phyloP scores from a whole-genome alignment of 2,329 filamentous ascomycete species.

The Alternaria hordeiaustralica region DNA sequence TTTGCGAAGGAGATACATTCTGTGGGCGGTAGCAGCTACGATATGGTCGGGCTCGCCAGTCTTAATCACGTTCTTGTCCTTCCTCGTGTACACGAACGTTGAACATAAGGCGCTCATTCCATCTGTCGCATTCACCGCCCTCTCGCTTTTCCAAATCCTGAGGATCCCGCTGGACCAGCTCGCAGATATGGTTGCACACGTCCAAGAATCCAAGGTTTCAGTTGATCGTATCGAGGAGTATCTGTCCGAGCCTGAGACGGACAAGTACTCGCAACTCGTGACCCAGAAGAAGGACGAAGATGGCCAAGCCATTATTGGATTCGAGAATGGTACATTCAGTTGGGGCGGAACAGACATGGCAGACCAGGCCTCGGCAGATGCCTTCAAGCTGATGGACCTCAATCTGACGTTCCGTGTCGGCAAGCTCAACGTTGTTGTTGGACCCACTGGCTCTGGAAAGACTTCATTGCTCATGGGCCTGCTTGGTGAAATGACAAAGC shows the following conservation, averaged over 20 bases:
- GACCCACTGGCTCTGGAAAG: slow-evolving; percentile 93
- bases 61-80: slow-evolving; percentile 94
- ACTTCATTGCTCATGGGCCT: slow-evolving; percentile 95
- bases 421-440: slow-evolving; percentile 89
- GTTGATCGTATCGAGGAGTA: slow-evolving; percentile 97
- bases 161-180: slow-evolving; percentile 93
- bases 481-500: slow-evolving; percentile 90
- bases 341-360: slow-evolving; percentile 72
- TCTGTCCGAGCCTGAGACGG: slow-evolving; percentile 89
- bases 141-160: slow-evolving; percentile 93
- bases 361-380: slow-evolving; percentile 66
- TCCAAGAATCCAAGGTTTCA: slow-evolving; percentile 96
- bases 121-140: slow-evolving; percentile 92
- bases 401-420: slow-evolving; percentile 83
- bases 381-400: slow-evolving; percentile 80
- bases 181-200: slow-evolving; percentile 97
- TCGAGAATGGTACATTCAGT: slow-evolving; percentile 82
- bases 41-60: slow-evolving; percentile 97
- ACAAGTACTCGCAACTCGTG: slow-evolving; percentile 88
- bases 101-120: slow-evolving; percentile 90
- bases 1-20: slow-evolving; percentile 80
- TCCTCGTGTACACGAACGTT: slow-evolving; percentile 88
- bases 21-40: slow-evolving; percentile 91
- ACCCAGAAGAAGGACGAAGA: slow-evolving; percentile 71
- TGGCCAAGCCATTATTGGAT: slow-evolving; percentile 78